Conservation (phyloP, 768 basidiomycete species). For the Tricholoma sp. region DNA sequence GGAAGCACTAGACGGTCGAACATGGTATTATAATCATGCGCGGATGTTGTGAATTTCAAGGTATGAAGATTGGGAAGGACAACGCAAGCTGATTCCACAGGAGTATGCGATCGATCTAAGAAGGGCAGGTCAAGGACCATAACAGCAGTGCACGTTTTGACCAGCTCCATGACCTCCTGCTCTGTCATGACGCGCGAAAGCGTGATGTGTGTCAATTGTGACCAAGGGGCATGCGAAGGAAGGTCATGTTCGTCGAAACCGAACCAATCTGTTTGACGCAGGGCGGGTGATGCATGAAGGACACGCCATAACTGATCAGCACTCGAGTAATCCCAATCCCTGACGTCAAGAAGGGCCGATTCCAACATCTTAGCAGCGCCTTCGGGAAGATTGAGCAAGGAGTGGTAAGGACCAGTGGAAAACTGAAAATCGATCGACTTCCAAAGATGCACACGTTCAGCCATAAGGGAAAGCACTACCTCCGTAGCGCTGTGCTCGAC, state of each 20-base stretch:
- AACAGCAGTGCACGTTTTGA: neutral
- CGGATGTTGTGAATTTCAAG: neutral
- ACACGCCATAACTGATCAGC: constrained; percentile 3
- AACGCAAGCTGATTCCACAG: neutral
- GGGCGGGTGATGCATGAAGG: neutral
- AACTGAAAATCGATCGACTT: neutral
- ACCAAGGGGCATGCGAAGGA: neutral
- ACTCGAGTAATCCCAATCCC: constrained; percentile 3
- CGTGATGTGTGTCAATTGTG: constrained; percentile 1
- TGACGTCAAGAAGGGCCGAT: neutral
- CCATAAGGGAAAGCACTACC: neutral
- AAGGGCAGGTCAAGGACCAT: neutral
- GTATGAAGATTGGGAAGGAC: neutral
- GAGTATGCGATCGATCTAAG: neutral
- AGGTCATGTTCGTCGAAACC: neutral
- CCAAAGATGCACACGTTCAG: neutral
- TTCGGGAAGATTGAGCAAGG: neutral
- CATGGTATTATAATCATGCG: neutral
- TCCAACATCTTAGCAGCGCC: neutral
- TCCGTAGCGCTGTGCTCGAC: neutral
- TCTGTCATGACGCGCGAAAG: neutral
- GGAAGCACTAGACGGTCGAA: constrained; percentile 1
- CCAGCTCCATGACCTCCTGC: neutral
- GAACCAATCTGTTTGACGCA: neutral
- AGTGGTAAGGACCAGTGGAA: neutral